Evolutionary conservation across 139 green algal species (phyloP).

Genomic region (Tetradesmus obliquus): DNA sequence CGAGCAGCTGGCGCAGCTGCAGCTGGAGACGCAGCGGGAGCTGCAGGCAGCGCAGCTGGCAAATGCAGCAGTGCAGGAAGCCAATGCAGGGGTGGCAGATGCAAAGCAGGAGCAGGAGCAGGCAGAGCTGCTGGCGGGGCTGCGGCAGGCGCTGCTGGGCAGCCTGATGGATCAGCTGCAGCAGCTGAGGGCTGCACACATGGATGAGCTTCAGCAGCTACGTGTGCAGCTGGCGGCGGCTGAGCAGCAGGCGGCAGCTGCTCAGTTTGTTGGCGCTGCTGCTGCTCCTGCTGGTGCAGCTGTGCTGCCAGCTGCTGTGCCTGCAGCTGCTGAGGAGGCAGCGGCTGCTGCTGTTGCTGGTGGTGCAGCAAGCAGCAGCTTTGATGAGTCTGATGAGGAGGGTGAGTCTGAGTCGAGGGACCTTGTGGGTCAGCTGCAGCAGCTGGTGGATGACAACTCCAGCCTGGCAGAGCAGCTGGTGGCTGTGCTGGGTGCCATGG

Average conservation of each 20-base stretch:
- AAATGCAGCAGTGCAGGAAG: background rate
- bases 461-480: background rate
- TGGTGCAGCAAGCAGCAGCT: background rate
- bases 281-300: background rate
- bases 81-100: background rate
- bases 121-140: background rate
- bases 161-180: background rate
- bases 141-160: background rate
- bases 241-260: background rate
- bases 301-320: background rate
- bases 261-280: background rate
- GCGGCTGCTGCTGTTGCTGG: background rate
- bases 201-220: constrained; percentile 2
- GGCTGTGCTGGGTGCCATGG: background rate
- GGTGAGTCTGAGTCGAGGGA: background rate
- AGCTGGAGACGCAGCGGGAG: background rate
- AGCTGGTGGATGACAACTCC: background rate
- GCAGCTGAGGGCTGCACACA: background rate
- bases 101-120: background rate
- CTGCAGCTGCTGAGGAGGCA: background rate
- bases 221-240: background rate
- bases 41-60: background rate
- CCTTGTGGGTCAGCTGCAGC: background rate
- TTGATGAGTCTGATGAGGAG: background rate
- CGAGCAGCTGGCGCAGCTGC: background rate